Conservation (phyloP, 768 basidiomycete species). For the Phlebiopsis flavidoalba region DNA sequence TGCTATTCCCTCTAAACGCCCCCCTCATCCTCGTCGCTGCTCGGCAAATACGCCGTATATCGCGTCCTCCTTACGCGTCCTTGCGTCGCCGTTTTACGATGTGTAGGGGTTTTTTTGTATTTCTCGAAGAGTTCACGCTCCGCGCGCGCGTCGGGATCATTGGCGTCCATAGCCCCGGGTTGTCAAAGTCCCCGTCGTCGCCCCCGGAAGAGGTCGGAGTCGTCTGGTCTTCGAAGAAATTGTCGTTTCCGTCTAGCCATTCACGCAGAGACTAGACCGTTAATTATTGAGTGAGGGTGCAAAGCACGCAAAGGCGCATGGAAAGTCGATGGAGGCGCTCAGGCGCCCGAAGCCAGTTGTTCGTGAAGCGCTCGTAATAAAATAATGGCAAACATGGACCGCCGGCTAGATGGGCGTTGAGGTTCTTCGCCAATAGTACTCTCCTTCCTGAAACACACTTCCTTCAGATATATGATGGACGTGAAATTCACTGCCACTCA, state of each 20-base stretch:
- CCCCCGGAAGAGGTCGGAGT: slow-evolving; percentile 61
- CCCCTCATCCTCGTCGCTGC: slow-evolving; percentile 52
- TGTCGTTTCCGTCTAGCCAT: slow-evolving; percentile 80
- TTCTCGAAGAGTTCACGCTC: slow-evolving; percentile 75
- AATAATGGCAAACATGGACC: background rate
- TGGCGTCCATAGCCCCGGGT: slow-evolving; percentile 33
- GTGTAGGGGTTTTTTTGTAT: too few relatives aligned
- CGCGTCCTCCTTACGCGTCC: slow-evolving; percentile 65
- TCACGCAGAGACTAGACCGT: background rate
- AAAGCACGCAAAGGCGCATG: background rate
- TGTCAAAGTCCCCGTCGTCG: slow-evolving; percentile 34
- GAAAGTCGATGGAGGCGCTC: background rate
- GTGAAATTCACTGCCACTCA: too few relatives aligned
- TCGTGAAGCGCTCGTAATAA: background rate
- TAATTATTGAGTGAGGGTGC: background rate
- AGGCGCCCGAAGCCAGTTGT: slow-evolving; percentile 1
- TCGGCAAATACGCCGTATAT: slow-evolving; percentile 74
- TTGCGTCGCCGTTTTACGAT: slow-evolving; percentile 61
- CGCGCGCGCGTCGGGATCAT: slow-evolving; percentile 59
- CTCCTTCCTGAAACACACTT: too few relatives aligned
- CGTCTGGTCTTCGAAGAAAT: slow-evolving; percentile 70
- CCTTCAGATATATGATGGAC: too few relatives aligned
- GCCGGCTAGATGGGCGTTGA: too few relatives aligned
- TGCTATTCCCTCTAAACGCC: slow-evolving; percentile 19
- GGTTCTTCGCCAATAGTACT: too few relatives aligned